Evolutionary conservation across 2,329 filamentous ascomycete species (phyloP), one percentile per base, ranked within the genome.

Genomic region (Aspergillus pseudotamarii): DNA sequence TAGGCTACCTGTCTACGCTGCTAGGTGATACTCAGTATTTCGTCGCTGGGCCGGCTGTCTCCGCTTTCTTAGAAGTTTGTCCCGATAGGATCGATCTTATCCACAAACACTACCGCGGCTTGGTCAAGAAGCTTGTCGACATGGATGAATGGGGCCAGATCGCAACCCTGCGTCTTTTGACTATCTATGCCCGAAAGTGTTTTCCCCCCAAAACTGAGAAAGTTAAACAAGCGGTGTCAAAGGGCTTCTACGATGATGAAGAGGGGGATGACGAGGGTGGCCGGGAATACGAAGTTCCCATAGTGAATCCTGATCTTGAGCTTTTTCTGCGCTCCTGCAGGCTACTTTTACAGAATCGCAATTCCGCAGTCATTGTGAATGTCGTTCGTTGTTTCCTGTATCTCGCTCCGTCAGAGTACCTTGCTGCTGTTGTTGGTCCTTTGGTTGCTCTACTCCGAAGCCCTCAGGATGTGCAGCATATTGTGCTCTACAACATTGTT

Each of bases 131-230:
- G 82, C 81, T 98, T 58, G 93, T 97, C 28, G 95, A 99, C 75
- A 99, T 99, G 95, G 95, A 99, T 73, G 95, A 99, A 79, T 99
- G 95, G 95, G 91, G 93, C 48, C 95, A 99, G 79, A 78, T 98
- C 59, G 91, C 93, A 2, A 91, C 91, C 3, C 75, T 99, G 69
- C 86, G 89, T 45, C 82, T 99, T 67, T 89, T 98, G 87, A 90
- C 91, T 1, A 82, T 89, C 26, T 99, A 99, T 76, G 89, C 92
- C 2, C 88, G 95, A 60, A 91, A 87, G 74, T 97, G 93, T 76
- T 99, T 99, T 70, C 94, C 95, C 0, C 84, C 85, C 60, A 85
- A 86, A 74, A 90, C 83, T 10, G 83, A 83, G 67, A 88, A 83
- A 68, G 79, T 85, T 2, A 87, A 83, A 48, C 88, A 82, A 69